Evolutionary conservation across 768 basidiomycete species (phyloP).

Genomic region (Mycena crocata): DNA sequence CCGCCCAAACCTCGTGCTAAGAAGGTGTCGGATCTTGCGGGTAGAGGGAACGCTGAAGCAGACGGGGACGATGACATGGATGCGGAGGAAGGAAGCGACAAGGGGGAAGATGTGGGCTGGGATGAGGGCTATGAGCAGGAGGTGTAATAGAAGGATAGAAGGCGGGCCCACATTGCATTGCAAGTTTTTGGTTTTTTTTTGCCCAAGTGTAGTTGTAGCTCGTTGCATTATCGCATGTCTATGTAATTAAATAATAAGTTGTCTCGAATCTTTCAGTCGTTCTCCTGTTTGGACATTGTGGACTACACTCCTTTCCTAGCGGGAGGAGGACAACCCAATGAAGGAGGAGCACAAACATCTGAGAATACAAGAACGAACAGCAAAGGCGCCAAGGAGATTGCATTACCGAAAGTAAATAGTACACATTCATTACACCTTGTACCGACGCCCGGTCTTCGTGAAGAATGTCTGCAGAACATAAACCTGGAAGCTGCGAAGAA

Average conservation of each 20-base stretch:
- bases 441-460: constrained; percentile 89
- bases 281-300: too few relatives aligned
- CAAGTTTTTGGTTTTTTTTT: constrained; percentile 8
- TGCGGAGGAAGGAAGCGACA: constrained; percentile 60
- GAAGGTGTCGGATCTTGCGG: constrained; percentile 33
- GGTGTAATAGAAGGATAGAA: constrained; percentile 48
- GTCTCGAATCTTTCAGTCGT: too few relatives aligned
- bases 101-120: constrained; percentile 66
- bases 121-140: constrained; percentile 80
- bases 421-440: constrained; percentile 74
- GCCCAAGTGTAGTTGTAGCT: constrained; percentile 29
- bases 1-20: constrained; percentile 39
- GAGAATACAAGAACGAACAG: neutral
- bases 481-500: constrained; percentile 76
- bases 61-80: constrained; percentile 42
- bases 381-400: neutral
- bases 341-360: neutral
- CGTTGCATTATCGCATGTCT: constrained; percentile 51
- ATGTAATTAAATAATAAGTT: too few relatives aligned
- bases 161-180: constrained; percentile 15
- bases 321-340: too few relatives aligned
- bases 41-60: constrained; percentile 6
- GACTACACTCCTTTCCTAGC: too few relatives aligned
- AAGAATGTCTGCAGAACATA: constrained; percentile 97
- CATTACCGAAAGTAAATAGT: constrained; percentile 13